Evolutionary conservation across 352 stramenopile species (phyloP).

Genomic region (Phytophthora uliginosa): DNA sequence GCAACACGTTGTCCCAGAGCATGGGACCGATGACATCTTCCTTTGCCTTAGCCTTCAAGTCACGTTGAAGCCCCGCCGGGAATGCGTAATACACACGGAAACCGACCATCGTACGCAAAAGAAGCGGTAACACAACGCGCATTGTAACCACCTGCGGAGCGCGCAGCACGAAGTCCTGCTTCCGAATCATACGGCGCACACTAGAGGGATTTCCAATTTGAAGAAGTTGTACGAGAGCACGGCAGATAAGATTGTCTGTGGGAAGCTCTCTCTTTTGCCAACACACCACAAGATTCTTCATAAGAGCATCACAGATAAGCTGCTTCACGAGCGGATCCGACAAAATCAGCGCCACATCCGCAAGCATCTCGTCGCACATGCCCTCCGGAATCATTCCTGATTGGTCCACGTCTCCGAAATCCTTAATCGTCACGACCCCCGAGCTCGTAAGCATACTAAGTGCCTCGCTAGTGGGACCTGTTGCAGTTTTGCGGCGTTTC

Average conservation of each 20-base stretch:
- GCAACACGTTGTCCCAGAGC: constrained; percentile 82
- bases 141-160: constrained; percentile 85
- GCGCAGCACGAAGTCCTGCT: constrained; percentile 85
- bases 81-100: constrained; percentile 64
- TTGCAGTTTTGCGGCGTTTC: constrained; percentile 76
- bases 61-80: constrained; percentile 39
- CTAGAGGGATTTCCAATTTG: constrained; percentile 85
- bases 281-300: constrained; percentile 71
- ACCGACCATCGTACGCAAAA: constrained; percentile 69
- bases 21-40: constrained; percentile 55
- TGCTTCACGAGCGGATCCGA: constrained; percentile 84
- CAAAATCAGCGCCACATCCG: constrained; percentile 82
- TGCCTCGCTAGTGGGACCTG: constrained; percentile 55
- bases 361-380: constrained; percentile 80
- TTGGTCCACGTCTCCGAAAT: constrained; percentile 80
- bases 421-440: constrained; percentile 68
- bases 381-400: constrained; percentile 87
- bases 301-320: constrained; percentile 78
- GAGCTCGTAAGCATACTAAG: constrained; percentile 82
- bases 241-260: constrained; percentile 85
- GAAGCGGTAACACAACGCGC: constrained; percentile 78
- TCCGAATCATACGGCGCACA: constrained; percentile 87
- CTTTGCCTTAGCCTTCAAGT: constrained; percentile 51
- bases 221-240: constrained; percentile 85
- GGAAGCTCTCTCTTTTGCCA: constrained; percentile 76